Evolutionary conservation across 169 alveolate genomes (phyloP), one percentile per base, ranked within the genome.

Genomic region (Plasmodium coatneyi): DNA sequence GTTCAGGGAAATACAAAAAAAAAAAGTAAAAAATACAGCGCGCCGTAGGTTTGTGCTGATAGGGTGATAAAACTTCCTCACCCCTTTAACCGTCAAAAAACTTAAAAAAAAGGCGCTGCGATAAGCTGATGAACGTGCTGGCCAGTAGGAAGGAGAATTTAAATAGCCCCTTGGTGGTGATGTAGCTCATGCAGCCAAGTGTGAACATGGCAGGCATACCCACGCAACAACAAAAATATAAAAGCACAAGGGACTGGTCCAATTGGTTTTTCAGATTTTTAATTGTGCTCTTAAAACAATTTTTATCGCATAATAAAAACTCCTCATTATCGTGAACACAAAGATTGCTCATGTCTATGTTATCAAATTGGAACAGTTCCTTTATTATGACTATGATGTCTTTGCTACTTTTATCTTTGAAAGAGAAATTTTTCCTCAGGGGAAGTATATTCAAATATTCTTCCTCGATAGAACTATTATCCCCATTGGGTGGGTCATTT

Each of bases 171-270:
- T 81, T 90, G 14, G 95, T 90, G 49, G 76, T 71, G 83, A 90
- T 43, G 83, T 43, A 90, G 80, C 95, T 90, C 52, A 80, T 90
- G 14, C 79, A 60, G 1, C 95, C 95, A 19, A 90, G 86, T 43
- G 92, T 43, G 46, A 90, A 90, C 95, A 90, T 90, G 14, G 70
- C 78, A 70, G 95, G 95, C 92, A 90, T 80, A 3, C 95, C 95
- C 16, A 90, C 46, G 54, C 95, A 90, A n/a, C 95, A 90, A 41
- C 92, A 80, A 43, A 90, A 80, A 71, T 90, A 80, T 80, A 90
- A 71, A n/a, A 90, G 66, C 4, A 72, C 52, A 49, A 81, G 76
- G 19, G 82, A 28, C 60, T 72, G 46, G 25, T 90, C 89, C 54
- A 90, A 90, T 70, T 90, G 92, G 22, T 25, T 66, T 60, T 82